Evolutionary conservation across 2,329 filamentous ascomycete species (phyloP), one percentile per base, ranked within the genome.

Genomic region (Passalora sequoiae): DNA sequence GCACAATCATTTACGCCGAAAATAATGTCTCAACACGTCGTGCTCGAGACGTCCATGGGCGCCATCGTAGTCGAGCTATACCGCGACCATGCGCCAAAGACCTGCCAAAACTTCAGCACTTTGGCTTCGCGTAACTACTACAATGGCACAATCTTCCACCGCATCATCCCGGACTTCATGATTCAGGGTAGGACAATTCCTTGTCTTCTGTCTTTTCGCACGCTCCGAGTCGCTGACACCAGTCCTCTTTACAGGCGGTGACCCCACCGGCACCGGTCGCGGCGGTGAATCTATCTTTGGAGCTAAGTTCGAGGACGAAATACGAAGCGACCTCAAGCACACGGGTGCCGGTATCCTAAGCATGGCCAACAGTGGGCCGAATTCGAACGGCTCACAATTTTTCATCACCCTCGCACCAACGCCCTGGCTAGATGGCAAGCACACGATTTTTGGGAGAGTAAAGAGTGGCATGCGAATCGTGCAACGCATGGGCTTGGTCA

Each of bases 151-250:
- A 71, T 89, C 61, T 91, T 97, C 76, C 92, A 97, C 44, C 89
- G 92, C 65, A 83, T 97, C 58, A 97, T 98, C 61, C 82, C 87
- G 40, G 81, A 87, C 68, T 98, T 98, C 74, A 97, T 98, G 91
- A 76, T 94, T 45, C 91, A 97, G 71, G 40, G 16, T 33, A 5
- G 10, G 24, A 19, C 20, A 15, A 0, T 5, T 3, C n/a, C 27
- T 10, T 19, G 9, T 22, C 36, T 4, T 6, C 20, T 20, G 10
- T 30, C 2, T 6, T 21, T 19, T 33, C n/a, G n/a, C n/a, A n/a
- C n/a, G n/a, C n/a, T n/a, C n/a, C n/a, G n/a, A n/a, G n/a, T n/a
- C n/a, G n/a, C n/a, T n/a, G n/a, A n/a, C n/a, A n/a, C n/a, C n/a
- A n/a, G n/a, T n/a, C 56, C 17, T 13, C 9, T 24, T 4, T n/a